These are phyloP conservation scores for Lentinula novae-zelandiae DNA, from an alignment of 1,284 basidiomycete species.

Conservation along the genomic window DNA sequence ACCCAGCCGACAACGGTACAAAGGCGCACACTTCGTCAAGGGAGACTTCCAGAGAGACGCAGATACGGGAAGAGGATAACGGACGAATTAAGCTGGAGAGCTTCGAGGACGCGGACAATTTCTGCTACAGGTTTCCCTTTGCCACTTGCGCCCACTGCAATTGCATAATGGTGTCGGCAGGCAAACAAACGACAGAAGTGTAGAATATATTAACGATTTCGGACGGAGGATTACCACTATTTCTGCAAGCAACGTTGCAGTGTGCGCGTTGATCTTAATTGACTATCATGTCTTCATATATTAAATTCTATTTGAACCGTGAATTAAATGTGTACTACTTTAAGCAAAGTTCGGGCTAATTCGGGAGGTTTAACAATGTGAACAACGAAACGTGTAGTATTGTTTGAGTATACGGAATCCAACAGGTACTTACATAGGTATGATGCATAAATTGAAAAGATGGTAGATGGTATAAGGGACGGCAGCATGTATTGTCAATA, in stretches of 20 bases:
- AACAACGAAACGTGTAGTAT: no score
- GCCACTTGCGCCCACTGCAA: background rate
- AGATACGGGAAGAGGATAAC: conserved; percentile 4
- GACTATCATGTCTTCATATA: background rate
- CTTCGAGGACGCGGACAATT: background rate
- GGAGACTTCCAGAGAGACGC: conserved; percentile 4
- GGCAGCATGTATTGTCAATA: no score
- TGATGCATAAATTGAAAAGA: no score
- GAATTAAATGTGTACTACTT: no score
- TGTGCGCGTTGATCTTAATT: conserved; percentile 8
- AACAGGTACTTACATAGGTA: no score
- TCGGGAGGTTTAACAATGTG: no score
- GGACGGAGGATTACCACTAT: background rate
- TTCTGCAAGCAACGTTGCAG: conserved; percentile 8
- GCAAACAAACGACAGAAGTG: background rate
- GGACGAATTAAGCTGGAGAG: conserved; percentile 10
- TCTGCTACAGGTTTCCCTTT: conserved; percentile 2
- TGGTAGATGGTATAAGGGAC: no score
- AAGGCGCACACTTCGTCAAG: background rate
- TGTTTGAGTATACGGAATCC: no score
- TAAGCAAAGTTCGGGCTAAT: no score
- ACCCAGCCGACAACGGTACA: background rate
- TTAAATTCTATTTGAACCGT: no score
- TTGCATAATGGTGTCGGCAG: background rate
- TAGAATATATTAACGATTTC: background rate